phyloP scores from a whole-genome alignment of 495 filamentous ascomycete genomes.

The Tuber microsphaerosporum region DNA sequence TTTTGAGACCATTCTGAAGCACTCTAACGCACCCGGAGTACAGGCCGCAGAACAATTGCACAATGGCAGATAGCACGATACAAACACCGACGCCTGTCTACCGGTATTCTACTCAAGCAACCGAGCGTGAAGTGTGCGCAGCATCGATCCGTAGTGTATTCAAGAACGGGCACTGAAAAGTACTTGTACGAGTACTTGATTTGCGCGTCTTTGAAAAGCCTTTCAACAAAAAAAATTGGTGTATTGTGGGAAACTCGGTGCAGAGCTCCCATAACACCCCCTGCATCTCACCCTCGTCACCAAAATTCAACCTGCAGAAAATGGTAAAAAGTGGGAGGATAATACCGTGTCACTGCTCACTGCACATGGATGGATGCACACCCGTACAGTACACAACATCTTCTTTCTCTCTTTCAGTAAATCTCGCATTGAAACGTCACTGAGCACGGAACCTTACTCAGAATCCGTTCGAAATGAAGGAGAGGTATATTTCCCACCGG shows the following conservation, averaged over 20 bases:
- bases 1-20: not conserved
- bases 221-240: not conserved
- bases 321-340: not conserved
- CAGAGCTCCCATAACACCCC: not conserved
- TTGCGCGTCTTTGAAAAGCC: not conserved
- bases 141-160: not conserved
- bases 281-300: not conserved
- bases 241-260: not conserved
- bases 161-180: not conserved
- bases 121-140: not conserved
- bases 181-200: not conserved
- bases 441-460: not conserved
- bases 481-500: not conserved
- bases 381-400: not conserved
- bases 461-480: not conserved
- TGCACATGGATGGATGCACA: not conserved
- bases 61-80: not conserved
- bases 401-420: not conserved
- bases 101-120: not conserved
- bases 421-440: not conserved
- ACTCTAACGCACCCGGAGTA: not conserved
- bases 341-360: not conserved
- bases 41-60: not conserved
- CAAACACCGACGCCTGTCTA: not conserved
- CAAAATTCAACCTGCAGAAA: not conserved